These are phyloP conservation scores for Aspergillus aculeatinus DNA, from an alignment of 2,329 filamentous ascomycete species.

Conservation along the genomic window DNA sequence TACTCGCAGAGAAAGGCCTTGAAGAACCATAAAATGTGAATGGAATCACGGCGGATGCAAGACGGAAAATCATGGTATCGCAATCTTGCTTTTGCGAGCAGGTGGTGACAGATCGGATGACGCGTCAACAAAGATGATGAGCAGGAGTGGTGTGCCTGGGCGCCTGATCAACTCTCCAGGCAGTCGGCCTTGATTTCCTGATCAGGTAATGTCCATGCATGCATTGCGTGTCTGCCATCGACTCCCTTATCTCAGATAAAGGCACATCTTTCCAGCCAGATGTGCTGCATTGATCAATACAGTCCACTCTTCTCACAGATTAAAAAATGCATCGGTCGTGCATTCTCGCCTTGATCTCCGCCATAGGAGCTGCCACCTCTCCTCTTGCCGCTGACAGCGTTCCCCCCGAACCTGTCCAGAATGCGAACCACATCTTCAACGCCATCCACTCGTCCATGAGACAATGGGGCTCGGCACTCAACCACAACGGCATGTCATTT, in stretches of 20 bases:
- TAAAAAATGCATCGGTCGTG: neutral
- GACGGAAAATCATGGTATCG: too few relatives aligned
- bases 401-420: neutral
- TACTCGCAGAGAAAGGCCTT: too few relatives aligned
- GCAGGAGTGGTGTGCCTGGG: neutral
- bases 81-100: too few relatives aligned
- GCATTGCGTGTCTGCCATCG: too few relatives aligned
- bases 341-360: neutral
- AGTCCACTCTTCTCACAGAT: neutral
- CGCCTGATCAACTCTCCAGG: neutral
- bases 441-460: conserved; percentile 1
- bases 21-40: too few relatives aligned
- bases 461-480: conserved; percentile 1
- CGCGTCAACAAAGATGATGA: neutral
- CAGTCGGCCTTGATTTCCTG: neutral
- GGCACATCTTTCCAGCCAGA: neutral
- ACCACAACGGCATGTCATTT: neutral
- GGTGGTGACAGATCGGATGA: neutral
- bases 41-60: too few relatives aligned
- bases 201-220: neutral
- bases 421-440: conserved; percentile 3
- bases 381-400: neutral
- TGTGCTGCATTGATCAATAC: neutral
- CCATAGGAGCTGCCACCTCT: neutral
- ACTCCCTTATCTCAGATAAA: neutral